Conservation (phyloP, 768 basidiomycete genomes). For the Termitomyces eurrhizus region DNA sequence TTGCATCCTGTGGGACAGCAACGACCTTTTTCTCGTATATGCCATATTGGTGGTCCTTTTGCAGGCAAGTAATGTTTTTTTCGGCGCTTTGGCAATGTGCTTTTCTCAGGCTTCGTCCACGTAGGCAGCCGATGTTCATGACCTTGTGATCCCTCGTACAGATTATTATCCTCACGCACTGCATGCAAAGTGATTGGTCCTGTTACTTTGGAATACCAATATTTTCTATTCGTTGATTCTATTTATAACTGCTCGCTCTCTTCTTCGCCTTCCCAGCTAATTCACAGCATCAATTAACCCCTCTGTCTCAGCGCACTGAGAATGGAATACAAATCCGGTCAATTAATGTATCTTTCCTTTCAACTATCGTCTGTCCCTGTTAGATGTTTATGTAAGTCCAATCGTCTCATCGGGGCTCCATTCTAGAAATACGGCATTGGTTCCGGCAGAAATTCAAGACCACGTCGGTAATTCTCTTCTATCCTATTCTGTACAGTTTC, state of each 20-base stretch:
- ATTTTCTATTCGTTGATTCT: background rate
- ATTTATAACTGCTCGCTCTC: background rate
- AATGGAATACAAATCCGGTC: background rate
- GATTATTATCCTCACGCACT: background rate
- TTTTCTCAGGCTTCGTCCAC: background rate
- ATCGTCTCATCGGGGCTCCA: background rate
- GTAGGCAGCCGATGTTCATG: background rate
- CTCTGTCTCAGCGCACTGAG: background rate
- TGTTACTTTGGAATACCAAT: background rate
- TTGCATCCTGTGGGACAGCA: background rate
- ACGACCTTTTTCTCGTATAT: background rate
- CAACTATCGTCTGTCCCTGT: too few species aligned
- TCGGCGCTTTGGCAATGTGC: too few species aligned
- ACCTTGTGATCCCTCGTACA: background rate
- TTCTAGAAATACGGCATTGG: background rate
- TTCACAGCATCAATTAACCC: background rate
- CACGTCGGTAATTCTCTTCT: background rate
- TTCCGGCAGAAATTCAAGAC: background rate
- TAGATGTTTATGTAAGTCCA: background rate
- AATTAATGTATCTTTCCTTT: background rate
- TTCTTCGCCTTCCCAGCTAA: too few species aligned
- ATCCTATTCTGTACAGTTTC: background rate
- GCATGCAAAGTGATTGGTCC: too few species aligned
- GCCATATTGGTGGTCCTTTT: background rate
- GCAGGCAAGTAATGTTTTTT: background rate